These are phyloP conservation scores for Pyricularia sp. DNA, from an alignment of 2,329 filamentous ascomycete genomes.

Conservation along the genomic window DNA sequence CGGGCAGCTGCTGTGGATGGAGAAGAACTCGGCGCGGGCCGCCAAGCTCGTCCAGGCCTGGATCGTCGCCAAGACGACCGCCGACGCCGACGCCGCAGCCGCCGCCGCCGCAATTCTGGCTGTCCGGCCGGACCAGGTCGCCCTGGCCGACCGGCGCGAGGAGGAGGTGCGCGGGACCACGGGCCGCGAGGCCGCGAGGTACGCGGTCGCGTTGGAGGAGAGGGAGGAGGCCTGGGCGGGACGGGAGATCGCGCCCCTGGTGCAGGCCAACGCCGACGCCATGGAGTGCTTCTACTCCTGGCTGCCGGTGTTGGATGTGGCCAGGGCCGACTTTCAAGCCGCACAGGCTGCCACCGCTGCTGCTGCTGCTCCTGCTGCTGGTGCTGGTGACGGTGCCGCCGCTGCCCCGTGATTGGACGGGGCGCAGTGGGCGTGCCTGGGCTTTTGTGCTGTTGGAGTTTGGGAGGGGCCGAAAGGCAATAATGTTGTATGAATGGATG, in stretches of 20 bases:
- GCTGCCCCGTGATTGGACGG: no score
- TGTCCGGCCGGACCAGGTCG: background rate
- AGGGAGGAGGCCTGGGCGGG: background rate
- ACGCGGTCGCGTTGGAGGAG: background rate
- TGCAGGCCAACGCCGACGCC: background rate
- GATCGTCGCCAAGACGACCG: constrained; percentile 1
- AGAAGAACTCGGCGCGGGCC: constrained; percentile 38
- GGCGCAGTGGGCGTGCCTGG: background rate
- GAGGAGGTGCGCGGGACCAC: background rate
- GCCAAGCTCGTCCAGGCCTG: constrained; percentile 14
- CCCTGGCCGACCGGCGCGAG: background rate
- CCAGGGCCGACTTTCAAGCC: background rate
- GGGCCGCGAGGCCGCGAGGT: background rate
- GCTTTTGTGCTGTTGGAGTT: background rate
- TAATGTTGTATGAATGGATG: background rate
- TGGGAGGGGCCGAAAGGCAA: background rate
- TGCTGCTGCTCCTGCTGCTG: background rate
- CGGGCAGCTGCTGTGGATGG: constrained; percentile 45
- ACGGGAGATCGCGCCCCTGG: background rate
- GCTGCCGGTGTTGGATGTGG: background rate
- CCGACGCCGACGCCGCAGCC: background rate
- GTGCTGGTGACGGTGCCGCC: background rate
- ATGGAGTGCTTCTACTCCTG: background rate
- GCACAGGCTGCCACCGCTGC: background rate
- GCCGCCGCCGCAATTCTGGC: background rate